A percentile compares a stretch with the other conserved stretches of the same genome.
These are phyloP conservation scores for Cucurbita ficifolia DNA, from an alignment of 306 rosid genomes.

Conservation along the genomic window DNA sequence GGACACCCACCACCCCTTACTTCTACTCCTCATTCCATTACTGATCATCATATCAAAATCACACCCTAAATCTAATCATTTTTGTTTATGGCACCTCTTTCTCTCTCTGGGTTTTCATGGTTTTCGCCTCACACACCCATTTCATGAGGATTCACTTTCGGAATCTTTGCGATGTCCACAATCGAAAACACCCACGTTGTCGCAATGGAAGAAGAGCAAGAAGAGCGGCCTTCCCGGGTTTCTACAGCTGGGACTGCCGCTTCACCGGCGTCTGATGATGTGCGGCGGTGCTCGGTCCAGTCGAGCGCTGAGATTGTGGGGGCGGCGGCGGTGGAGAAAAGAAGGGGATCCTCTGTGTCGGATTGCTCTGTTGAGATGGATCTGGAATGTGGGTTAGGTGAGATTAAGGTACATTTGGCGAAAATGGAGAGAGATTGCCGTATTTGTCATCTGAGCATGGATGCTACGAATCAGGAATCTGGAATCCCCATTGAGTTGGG, in stretches of 20 bases:
- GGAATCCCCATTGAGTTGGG: slow-evolving; percentile 75
- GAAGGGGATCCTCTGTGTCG: slow-evolving; percentile 36
- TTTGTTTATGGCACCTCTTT: slow-evolving; percentile 2
- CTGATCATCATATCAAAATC: neutral
- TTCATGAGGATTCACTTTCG: slow-evolving; percentile 58
- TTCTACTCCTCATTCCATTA: neutral
- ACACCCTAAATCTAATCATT: neutral
- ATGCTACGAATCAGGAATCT: slow-evolving; percentile 64
- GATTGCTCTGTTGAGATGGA: slow-evolving; percentile 54
- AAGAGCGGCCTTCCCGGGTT: slow-evolving; percentile 22
- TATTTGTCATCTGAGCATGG: slow-evolving; percentile 66
- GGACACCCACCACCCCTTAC: neutral
- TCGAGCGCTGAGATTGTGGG: slow-evolving; percentile 41
- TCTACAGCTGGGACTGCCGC: neutral
- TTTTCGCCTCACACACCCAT: slow-evolving; percentile 23
- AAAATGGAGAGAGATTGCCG: slow-evolving; percentile 75
- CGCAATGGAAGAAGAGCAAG: slow-evolving; percentile 15
- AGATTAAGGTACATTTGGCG: slow-evolving; percentile 37
- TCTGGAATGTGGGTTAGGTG: slow-evolving; percentile 40
- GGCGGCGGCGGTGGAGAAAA: slow-evolving; percentile 13
- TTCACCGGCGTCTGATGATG: slow-evolving; percentile 15
- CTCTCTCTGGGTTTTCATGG: slow-evolving; percentile 28
- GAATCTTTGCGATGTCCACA: slow-evolving; percentile 33
- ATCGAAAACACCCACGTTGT: slow-evolving; percentile 30
- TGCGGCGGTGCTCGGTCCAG: slow-evolving; percentile 19